Percentiles rank a stretch among this genome's conserved stretches.
phyloP scores from a whole-genome alignment of 345 rosid genomes.

The Arabis hirsuta region DNA sequence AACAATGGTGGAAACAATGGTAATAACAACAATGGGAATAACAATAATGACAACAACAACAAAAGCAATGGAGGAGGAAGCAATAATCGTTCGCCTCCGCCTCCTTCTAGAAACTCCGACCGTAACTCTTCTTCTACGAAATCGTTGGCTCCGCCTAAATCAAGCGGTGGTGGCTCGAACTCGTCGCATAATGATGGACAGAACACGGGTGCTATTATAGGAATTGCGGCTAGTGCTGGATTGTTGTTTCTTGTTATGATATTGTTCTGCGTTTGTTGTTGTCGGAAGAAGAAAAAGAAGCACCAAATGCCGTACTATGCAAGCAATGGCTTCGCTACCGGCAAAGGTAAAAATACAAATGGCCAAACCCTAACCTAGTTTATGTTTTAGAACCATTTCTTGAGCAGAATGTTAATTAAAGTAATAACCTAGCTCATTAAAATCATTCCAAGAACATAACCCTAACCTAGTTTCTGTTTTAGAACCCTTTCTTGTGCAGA shows the following conservation, averaged over 20 bases:
- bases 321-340: slow-evolving; percentile 29
- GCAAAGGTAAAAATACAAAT: slow-evolving; percentile 22
- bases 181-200: slow-evolving; percentile 17
- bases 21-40: not conserved
- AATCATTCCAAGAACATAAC: no score
- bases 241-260: slow-evolving; percentile 52
- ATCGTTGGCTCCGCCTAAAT: slow-evolving; percentile 42
- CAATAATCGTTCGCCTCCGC: slow-evolving; percentile 42
- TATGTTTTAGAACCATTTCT: slow-evolving; percentile 14
- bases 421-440: not conserved
- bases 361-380: not conserved
- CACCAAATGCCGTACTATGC: slow-evolving; percentile 43
- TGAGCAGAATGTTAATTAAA: slow-evolving; percentile 7
- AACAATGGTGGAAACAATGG: not conserved
- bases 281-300: slow-evolving; percentile 55
- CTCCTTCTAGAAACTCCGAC: slow-evolving; percentile 37
- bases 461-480: slow-evolving; percentile 9
- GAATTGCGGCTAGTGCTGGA: slow-evolving; percentile 51
- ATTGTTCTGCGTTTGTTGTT: slow-evolving; percentile 45
- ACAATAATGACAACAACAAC: slow-evolving; percentile 21
- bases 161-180: slow-evolving; percentile 41
- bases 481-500: slow-evolving; percentile 9
- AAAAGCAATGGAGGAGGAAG: slow-evolving; percentile 13
- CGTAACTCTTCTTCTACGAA: slow-evolving; percentile 32
- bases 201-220: slow-evolving; percentile 39